Base-by-base conservation (phyloP, 495 filamentous ascomycete genomes). In the Evansstolkia leycettana region DNA sequence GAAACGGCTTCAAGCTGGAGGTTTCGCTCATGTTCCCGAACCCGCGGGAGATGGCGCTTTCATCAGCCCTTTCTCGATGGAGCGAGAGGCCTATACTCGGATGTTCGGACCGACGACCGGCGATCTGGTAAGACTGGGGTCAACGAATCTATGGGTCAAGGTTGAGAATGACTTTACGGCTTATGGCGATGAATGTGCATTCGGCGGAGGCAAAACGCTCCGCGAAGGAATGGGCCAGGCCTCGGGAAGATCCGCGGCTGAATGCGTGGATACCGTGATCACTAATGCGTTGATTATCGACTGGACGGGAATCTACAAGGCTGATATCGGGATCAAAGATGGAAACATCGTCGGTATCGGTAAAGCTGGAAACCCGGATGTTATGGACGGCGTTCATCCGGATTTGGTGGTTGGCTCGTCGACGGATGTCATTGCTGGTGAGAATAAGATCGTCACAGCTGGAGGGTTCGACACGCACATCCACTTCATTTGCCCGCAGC, bases 221-320 rank as follows among this genome's bases (percentile, higher is more conserved):
- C 70, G 90, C 31, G 90, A 98, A 53, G 90, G 90, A 3, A 98
- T 98, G 90, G 92, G 88, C 7, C 88, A 94, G 60, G 84, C 87
- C 5, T 80, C 75, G 23, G 89, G 84, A 13, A 67, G 82, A 33
- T 53, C 69, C 3, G 76, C 87, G 47, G 53, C 62, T 2, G 74
- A 90, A 15, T 77, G 73, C 28, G 54, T 94, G 44, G 90, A 98
- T 51, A 76, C 89, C 36, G 78, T 94, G 9, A 80, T 98, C 45
- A 87, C 85, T 7, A 96, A 96, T 52, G 92, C 92, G 8, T 56
- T 98, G 45, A 75, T 98, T 17, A 70, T 98, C 11, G 92, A 98
- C 53, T 90, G 79, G 70, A 78, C 72, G 11, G 90, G 90, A 28
- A 95, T 98, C 45, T 90, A 81, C 68, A 98, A 98, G 65, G 89